Conservation (phyloP, 306 rosid species). For the Clitoria ternatea region DNA sequence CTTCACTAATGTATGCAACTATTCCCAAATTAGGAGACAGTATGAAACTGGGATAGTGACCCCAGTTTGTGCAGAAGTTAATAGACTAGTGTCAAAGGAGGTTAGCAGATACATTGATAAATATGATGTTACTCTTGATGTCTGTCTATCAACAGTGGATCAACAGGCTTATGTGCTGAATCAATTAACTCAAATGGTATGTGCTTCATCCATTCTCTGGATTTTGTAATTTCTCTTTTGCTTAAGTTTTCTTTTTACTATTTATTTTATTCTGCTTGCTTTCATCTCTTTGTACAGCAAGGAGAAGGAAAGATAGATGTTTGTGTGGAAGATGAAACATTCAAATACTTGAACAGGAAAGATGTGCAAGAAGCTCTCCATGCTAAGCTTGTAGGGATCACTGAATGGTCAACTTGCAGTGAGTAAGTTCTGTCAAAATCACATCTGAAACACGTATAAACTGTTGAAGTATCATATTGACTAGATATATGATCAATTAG, state of each 20-base stretch:
- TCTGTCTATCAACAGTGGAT: slow-evolving; percentile 38
- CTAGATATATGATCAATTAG: too few relatives aligned
- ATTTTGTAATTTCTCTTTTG: not conserved
- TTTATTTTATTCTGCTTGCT: not conserved
- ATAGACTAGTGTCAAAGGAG: slow-evolving; percentile 23
- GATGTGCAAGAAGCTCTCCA: slow-evolving; percentile 66
- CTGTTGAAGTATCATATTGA: too few relatives aligned
- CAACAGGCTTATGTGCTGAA: slow-evolving; percentile 39
- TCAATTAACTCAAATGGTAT: slow-evolving; percentile 43
- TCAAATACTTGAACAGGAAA: slow-evolving; percentile 53
- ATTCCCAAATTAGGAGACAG: slow-evolving; percentile 51
- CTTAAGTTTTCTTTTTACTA: not conserved
- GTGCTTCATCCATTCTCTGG: not conserved
- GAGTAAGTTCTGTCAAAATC: slow-evolving; percentile 30
- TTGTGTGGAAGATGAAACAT: slow-evolving; percentile 60
- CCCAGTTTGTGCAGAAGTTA: slow-evolving; percentile 31
- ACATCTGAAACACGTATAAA: too few relatives aligned
- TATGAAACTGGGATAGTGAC: slow-evolving; percentile 15
- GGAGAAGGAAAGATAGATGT: slow-evolving; percentile 50
- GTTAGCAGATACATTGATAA: slow-evolving; percentile 26
- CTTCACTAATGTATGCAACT: slow-evolving; percentile 44
- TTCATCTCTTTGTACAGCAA: slow-evolving; percentile 29
- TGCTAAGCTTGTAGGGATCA: slow-evolving; percentile 59
- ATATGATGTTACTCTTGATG: slow-evolving; percentile 52
- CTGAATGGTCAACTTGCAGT: slow-evolving; percentile 54